A percentile compares a stretch with the other conserved stretches of the same genome.
Conservation (phyloP, 495 filamentous ascomycete species). For the Terfezia claveryi region DNA sequence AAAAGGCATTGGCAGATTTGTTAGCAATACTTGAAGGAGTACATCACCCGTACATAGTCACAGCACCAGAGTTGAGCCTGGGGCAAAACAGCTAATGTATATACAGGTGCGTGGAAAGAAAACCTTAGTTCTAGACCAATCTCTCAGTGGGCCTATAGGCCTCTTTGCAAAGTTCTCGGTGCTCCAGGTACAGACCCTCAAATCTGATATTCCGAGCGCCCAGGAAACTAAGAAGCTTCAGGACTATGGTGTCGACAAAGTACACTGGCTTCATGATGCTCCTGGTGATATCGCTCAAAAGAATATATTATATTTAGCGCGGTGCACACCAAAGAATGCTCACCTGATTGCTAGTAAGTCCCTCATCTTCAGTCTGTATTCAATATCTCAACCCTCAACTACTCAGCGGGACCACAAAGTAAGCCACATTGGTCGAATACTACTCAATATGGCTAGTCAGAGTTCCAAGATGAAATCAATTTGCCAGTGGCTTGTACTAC, state of each 20-base stretch:
- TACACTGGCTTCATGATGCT: slow-evolving; percentile 87
- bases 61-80: slow-evolving; percentile 4
- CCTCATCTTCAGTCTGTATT: slow-evolving; percentile 1
- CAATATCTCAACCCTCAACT: background rate
- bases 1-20: slow-evolving; percentile 66
- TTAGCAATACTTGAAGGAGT: slow-evolving; percentile 75
- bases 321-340: slow-evolving; percentile 60
- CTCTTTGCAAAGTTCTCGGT: slow-evolving; percentile 84
- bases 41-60: slow-evolving; percentile 31
- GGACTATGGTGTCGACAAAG: slow-evolving; percentile 90
- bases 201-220: background rate
- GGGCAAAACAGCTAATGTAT: background rate
- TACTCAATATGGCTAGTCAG: slow-evolving; percentile 43
- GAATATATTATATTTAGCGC: slow-evolving; percentile 81
- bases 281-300: slow-evolving; percentile 67
- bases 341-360: slow-evolving; percentile 72
- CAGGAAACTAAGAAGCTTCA: slow-evolving; percentile 22
- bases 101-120: slow-evolving; percentile 87
- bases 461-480: slow-evolving; percentile 36
- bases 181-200: slow-evolving; percentile 26
- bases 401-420: slow-evolving; percentile 31
- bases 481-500: no score
- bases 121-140: slow-evolving; percentile 81
- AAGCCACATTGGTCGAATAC: slow-evolving; percentile 35
- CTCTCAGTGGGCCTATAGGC: slow-evolving; percentile 70